A percentile compares a stretch with the other conserved stretches of the same genome.
Evolutionary conservation across 331 rosid genomes (phyloP).

Genomic region (Malus hybrid): DNA sequence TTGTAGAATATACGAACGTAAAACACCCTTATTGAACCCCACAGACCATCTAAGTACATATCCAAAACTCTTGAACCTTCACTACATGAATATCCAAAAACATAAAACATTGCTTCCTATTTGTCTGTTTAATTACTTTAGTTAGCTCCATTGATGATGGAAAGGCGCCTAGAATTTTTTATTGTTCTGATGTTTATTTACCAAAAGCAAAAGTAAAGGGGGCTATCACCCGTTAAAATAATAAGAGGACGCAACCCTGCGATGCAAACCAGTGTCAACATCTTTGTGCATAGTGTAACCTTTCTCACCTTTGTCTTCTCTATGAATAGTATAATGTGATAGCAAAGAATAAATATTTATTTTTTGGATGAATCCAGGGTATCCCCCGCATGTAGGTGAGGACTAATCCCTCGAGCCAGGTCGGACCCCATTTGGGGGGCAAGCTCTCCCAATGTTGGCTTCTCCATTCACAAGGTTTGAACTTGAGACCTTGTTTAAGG

Average conservation of each 20-base stretch:
- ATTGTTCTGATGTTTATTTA: not conserved
- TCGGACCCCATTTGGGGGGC: no score
- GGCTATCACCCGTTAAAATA: not conserved
- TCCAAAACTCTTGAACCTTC: not conserved
- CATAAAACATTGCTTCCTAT: not conserved
- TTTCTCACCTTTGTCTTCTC: not conserved
- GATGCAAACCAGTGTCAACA: not conserved
- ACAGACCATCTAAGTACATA: not conserved
- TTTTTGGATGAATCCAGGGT: no score
- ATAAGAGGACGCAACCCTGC: not conserved
- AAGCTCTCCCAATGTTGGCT: no score
- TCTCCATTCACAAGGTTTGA: no score
- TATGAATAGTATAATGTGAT: not conserved
- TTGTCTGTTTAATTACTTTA: no score
- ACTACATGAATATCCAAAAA: not conserved
- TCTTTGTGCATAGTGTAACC: not conserved
- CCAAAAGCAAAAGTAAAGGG: not conserved
- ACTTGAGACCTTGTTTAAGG: no score
- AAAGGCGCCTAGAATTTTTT: not conserved
- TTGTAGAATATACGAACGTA: not conserved
- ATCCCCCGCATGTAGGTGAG: no score
- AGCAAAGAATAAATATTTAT: not conserved
- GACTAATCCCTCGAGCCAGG: no score
- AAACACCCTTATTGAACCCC: not conserved
- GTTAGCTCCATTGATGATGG: not conserved